Evolutionary conservation across 257 asterid species (phyloP).

Genomic region (Ajuga chamaepitys): DNA sequence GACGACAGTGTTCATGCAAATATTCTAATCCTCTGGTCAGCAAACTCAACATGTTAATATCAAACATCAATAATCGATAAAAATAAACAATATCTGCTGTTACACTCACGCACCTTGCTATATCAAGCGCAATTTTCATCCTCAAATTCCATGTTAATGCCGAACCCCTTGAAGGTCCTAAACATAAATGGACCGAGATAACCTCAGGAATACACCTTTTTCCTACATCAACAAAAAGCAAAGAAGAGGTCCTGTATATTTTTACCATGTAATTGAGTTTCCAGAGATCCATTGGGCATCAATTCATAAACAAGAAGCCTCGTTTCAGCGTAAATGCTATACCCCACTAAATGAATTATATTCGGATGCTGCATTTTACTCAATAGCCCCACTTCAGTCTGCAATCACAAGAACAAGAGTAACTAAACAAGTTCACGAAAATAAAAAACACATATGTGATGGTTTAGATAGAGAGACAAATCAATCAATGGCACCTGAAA

Average conservation of each 20-base stretch:
- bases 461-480: background rate
- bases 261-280: slow-evolving; percentile 64
- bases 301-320: slow-evolving; percentile 64
- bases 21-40: slow-evolving; percentile 62
- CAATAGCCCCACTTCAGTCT: slow-evolving; percentile 67
- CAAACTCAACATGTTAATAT: slow-evolving; percentile 17
- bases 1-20: slow-evolving; percentile 65
- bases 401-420: slow-evolving; percentile 34
- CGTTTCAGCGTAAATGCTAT: slow-evolving; percentile 44
- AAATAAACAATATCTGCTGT: background rate
- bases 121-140: slow-evolving; percentile 66
- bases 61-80: background rate
- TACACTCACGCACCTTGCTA: slow-evolving; percentile 49
- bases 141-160: slow-evolving; percentile 57
- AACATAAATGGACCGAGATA: background rate
- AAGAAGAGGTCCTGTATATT: background rate
- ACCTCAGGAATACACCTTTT: background rate
- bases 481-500: slow-evolving; percentile 45
- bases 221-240: background rate
- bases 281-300: slow-evolving; percentile 67
- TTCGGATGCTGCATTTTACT: slow-evolving; percentile 64
- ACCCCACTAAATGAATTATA: slow-evolving; percentile 56
- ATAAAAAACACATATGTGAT: background rate
- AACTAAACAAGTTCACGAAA: background rate
- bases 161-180: slow-evolving; percentile 61